Percentiles rank a stretch among this genome's conserved stretches.
phyloP scores from a whole-genome alignment of 1,284 basidiomycete species.

The Ceratobasidium sp. region DNA sequence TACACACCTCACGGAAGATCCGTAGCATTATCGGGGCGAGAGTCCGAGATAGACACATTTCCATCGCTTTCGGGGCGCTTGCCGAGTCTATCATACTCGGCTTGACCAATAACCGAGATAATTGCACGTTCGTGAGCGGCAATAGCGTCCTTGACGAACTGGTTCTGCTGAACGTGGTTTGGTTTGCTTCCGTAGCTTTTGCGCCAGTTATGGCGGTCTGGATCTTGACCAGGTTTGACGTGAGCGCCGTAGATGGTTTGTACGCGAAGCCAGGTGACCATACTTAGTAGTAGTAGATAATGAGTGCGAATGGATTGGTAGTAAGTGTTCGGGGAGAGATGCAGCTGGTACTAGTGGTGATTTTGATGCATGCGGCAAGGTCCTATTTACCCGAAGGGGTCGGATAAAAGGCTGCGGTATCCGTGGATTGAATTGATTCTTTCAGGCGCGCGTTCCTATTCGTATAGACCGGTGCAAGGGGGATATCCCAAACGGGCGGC shows the following conservation, averaged over 20 bases:
- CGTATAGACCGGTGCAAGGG: no score
- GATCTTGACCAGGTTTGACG: not conserved
- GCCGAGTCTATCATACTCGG: not conserved
- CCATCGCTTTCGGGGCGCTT: not conserved
- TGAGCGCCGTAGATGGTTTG: not conserved
- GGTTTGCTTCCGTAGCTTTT: not conserved
- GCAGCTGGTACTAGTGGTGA: no score
- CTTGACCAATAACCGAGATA: not conserved
- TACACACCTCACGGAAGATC: not conserved
- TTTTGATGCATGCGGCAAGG: no score
- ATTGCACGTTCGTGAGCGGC: not conserved
- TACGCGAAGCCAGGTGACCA: not conserved
- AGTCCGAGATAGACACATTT: slow-evolving; percentile 9
- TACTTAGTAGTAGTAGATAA: not conserved
- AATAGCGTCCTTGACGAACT: not conserved
- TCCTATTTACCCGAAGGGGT: no score
- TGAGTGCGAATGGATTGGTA: not conserved
- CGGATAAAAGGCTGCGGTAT: no score
- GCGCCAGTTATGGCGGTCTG: slow-evolving; percentile 9
- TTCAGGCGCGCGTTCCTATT: no score
- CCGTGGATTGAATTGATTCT: no score
- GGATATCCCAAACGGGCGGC: no score
- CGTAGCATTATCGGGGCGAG: not conserved
- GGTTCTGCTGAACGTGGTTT: not conserved
- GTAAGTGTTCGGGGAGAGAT: not conserved